A percentile compares a stretch with the other conserved stretches of the same genome.
phyloP scores from a whole-genome alignment of 805 yeast species.

The Lachancea quebecensis region DNA sequence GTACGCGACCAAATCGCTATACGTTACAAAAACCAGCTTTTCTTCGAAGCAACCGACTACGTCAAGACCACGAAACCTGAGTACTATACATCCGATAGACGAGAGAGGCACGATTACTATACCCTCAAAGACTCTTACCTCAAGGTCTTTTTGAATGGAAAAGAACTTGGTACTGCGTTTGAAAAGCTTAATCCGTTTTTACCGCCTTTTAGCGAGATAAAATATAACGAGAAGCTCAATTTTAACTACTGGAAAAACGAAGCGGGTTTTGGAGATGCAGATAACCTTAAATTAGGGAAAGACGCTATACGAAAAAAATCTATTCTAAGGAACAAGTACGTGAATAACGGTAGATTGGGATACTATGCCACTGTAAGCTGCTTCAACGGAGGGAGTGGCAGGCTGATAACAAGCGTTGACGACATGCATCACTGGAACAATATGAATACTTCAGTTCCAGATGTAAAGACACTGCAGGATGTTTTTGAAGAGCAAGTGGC shows the following conservation, averaged over 20 bases:
- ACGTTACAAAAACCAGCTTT: conserved; percentile 65
- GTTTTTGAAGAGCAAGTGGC: conserved; percentile 64
- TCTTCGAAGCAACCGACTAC: conserved; percentile 75
- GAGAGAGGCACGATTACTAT: conserved; percentile 36
- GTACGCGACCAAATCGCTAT: conserved; percentile 84
- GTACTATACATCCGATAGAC: conserved; percentile 26
- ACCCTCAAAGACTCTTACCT: conserved; percentile 45
- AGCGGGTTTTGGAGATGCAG: background rate
- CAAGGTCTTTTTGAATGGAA: conserved; percentile 73
- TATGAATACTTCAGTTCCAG: conserved; percentile 34
- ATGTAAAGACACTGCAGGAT: conserved; percentile 46
- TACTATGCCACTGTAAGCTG: conserved; percentile 88
- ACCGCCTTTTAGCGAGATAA: conserved; percentile 66
- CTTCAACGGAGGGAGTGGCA: conserved; percentile 70
- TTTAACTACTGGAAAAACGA: conserved; percentile 26
- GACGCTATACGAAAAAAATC: conserved; percentile 21
- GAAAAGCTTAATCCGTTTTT: conserved; percentile 64
- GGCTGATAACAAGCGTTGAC: conserved; percentile 57
- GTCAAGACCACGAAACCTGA: conserved; percentile 31
- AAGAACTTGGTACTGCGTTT: conserved; percentile 55
- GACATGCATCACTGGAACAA: conserved; percentile 38
- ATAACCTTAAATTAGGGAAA: background rate
- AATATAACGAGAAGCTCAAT: conserved; percentile 35
- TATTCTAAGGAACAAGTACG: conserved; percentile 33
- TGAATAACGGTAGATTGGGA: conserved; percentile 80